Conservation (phyloP, 2,329 filamentous ascomycete species). For the Madurella fahalii region DNA sequence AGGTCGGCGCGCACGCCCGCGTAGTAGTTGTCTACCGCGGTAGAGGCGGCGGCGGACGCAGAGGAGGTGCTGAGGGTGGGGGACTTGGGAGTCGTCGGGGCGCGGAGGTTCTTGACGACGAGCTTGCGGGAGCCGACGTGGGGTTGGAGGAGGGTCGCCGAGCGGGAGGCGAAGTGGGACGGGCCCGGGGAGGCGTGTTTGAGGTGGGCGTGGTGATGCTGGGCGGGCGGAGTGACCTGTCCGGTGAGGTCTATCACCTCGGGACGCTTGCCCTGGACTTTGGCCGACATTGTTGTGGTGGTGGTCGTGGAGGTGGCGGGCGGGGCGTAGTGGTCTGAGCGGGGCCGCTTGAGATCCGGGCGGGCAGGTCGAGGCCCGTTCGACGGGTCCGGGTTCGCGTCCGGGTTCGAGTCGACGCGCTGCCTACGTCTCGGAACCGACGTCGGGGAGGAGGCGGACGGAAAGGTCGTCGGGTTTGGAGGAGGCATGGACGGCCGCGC, state of each 20-base stretch:
- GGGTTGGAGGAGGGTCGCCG: conserved; percentile 56
- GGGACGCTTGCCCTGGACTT: conserved; percentile 35
- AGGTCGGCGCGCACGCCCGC: conserved; percentile 70
- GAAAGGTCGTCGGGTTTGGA: conserved; percentile 9
- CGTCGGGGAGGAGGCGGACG: conserved; percentile 9
- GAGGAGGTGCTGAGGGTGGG: too few relatives aligned
- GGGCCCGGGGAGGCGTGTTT: conserved; percentile 2
- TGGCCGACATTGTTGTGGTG: conserved; percentile 28
- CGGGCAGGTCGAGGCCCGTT: conserved; percentile 1
- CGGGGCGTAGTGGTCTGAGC: conserved; percentile 22
- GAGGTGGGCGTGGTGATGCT: background rate
- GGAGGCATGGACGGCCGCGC: conserved; percentile 25
- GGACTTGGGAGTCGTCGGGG: conserved; percentile 34
- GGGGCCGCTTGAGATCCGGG: conserved; percentile 30
- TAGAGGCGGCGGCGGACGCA: conserved; percentile 32
- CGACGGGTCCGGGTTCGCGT: background rate
- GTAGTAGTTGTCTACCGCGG: conserved; percentile 73
- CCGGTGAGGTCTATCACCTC: conserved; percentile 46
- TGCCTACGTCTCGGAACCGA: conserved; percentile 23
- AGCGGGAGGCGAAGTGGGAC: conserved; percentile 19
- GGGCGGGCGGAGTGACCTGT: background rate
- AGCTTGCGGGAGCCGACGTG: conserved; percentile 77
- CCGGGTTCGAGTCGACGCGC: conserved; percentile 30
- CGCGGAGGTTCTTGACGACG: conserved; percentile 87
- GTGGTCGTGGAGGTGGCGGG: conserved; percentile 7